Evolutionary conservation across 2,329 filamentous ascomycete genomes (phyloP), one percentile per base, ranked within the genome.

Genomic region (Rutstroemia sp.): DNA sequence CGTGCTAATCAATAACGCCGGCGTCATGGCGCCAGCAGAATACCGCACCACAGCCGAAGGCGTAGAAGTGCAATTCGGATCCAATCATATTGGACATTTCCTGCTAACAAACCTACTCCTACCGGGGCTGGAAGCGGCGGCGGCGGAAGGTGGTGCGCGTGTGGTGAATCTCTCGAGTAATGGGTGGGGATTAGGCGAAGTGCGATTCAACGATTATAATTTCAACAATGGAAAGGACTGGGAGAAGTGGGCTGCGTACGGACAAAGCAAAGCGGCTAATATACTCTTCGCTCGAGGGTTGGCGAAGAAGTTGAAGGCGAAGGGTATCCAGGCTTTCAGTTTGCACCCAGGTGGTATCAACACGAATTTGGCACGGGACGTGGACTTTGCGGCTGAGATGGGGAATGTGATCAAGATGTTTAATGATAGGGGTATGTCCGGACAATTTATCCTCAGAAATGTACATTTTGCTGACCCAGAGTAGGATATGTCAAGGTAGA

Each of bases 81-180:
- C 72, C 12, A 81, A 81, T 63, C 75, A 81, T 61, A 68, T 83
- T 2, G 72, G 68, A 16, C 76, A 80, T 60, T 82, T 81, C 67
- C 70, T 81, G 0, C 71, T 81, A 12, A 77, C 78, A 61, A 67
- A 77, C 25, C 71, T 79, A 2, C 69, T 82, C 19, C 74, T 74
- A 23, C 65, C 71, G 0, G 65, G 81, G 8, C 62, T 80, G 0
- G 62, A 69, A 0, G 70, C 71, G 2, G 36, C n/a, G 2, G 27
- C 12, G 5, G 27, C 44, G 25, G 21, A 48, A 54, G 47, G 57
- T 19, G 44, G 57, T 17, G 50, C 58, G 14, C 36, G 48, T 27
- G 27, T 46, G 38, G 51, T 45, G 1, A 47, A 47, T 25, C 16
- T 57, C 8, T 53, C 48, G n/a, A 38, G 38, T 34, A 17, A 19